These are phyloP conservation scores for Mycena galopus DNA, from an alignment of 768 basidiomycete species.

Conservation along the genomic window DNA sequence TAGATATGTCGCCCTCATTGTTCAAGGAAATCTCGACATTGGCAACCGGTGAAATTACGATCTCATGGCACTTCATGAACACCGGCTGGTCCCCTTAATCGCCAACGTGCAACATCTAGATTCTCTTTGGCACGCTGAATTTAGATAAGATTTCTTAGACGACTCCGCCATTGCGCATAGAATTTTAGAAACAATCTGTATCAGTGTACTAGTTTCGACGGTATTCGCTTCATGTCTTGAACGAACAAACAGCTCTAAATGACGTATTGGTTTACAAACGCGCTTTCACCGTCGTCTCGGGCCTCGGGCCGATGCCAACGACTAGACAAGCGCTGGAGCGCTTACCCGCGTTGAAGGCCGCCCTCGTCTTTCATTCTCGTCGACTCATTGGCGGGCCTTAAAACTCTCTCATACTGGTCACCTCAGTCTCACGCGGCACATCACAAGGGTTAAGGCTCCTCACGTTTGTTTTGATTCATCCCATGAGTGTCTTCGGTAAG, in stretches of 20 bases:
- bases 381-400: background rate
- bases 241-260: too few species aligned
- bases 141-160: constrained; percentile 29
- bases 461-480: background rate
- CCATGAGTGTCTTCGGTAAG: background rate
- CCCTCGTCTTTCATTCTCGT: background rate
- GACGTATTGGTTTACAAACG: too few species aligned
- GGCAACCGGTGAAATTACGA: constrained; percentile 61
- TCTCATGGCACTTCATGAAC: constrained; percentile 74
- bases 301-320: too few species aligned
- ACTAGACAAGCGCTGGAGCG: too few species aligned
- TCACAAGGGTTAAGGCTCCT: background rate
- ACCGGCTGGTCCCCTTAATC: constrained; percentile 57
- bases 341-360: too few species aligned
- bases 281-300: too few species aligned
- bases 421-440: background rate
- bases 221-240: too few species aligned
- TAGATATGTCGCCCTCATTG: constrained; percentile 76
- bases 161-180: constrained; percentile 23
- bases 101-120: background rate
- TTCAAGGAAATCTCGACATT: constrained; percentile 68
- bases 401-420: background rate
- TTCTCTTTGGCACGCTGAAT: background rate
- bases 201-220: too few species aligned
- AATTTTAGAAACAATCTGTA: too few species aligned